These are phyloP conservation scores for Trichoderma erinaceum DNA, from an alignment of 495 filamentous ascomycete genomes.

Conservation along the genomic window DNA sequence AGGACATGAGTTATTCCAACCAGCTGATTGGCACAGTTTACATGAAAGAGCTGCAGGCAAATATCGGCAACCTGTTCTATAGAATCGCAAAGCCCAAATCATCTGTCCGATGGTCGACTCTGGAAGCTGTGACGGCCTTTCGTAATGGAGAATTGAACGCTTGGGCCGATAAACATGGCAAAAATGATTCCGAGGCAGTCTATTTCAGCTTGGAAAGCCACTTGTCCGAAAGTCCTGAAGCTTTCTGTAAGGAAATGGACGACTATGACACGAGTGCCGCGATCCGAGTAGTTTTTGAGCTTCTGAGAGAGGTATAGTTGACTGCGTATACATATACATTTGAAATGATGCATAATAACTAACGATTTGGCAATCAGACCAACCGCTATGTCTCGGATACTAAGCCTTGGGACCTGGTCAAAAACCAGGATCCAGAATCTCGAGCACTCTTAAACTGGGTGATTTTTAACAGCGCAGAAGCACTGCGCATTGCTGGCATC, in stretches of 20 bases:
- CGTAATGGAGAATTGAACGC: constrained; percentile 4
- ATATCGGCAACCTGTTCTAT: constrained; percentile 70
- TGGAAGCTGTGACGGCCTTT: background rate
- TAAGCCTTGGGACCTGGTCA: constrained; percentile 32
- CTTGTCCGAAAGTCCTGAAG: constrained; percentile 7
- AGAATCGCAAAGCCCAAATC: constrained; percentile 61
- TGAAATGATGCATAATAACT: background rate
- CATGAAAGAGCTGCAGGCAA: constrained; percentile 65
- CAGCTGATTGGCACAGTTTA: constrained; percentile 66
- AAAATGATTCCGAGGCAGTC: background rate
- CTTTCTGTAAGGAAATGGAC: constrained; percentile 55
- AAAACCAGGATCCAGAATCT: constrained; percentile 11
- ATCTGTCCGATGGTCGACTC: constrained; percentile 40
- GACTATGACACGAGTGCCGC: constrained; percentile 57
- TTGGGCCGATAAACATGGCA: background rate
- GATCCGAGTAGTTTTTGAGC: constrained; percentile 58
- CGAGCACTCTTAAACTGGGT: constrained; percentile 27
- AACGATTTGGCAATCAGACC: background rate
- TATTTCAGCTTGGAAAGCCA: background rate
- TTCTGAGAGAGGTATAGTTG: constrained; percentile 46
- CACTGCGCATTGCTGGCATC: constrained; percentile 74
- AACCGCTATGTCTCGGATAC: constrained; percentile 17
- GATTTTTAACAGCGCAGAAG: constrained; percentile 68
- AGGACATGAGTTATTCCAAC: constrained; percentile 84
- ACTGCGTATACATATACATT: constrained; percentile 1